Base-by-base conservation (phyloP, 768 basidiomycete genomes). In the Boletus reticulatus region DNA sequence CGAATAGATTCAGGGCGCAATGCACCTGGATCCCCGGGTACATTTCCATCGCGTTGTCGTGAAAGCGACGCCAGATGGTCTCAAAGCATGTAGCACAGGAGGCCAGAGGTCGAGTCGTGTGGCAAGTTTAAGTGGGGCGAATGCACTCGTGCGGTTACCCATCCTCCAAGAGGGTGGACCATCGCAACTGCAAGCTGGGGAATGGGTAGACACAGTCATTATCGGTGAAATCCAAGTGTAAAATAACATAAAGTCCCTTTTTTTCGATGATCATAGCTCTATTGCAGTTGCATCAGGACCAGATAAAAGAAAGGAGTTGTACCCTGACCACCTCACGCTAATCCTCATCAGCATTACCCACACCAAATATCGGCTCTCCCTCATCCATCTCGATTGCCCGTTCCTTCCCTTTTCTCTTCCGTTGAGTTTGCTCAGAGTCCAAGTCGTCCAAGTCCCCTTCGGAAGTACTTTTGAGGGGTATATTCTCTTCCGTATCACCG, bases 41-140 rank as follows among this genome's bases (percentile, higher is more conserved):
- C 92, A 94, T 63, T 94, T 90, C 70, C 93, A 95, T 69, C 86
- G 93, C 6, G 92, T 87, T 4, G 62, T 83, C 16, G 76, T 94
- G 38, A 72, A 72, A n/a, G 73, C 78, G 1, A 58, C 61, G 0
- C 50, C 64, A 6, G 69, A 71, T 29, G 80, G 80, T 9, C 74
- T 92, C 51, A 77, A 76, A 52, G 93, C 91, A 3, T 81, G 77
- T 60, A 92, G 87, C 52, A 95, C 93, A 0, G 93, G 94, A 22
- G 90, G 92, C 0, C 94, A 96, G 67, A 77, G 92, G 7, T 93
- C 92, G 17, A 91, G 88, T 63, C 78, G 90, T 22, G 86, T 88
- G 5, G 87, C 87, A 13, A 94, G 92, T 61, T 64, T 96, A 47
- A 84, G 80, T 41, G 87, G 87, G 2, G 91, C 92, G 16, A 94